Conservation (phyloP, 225 moss, liverwort and hornwort genomes). For the Pseudoscleropodium purum region DNA sequence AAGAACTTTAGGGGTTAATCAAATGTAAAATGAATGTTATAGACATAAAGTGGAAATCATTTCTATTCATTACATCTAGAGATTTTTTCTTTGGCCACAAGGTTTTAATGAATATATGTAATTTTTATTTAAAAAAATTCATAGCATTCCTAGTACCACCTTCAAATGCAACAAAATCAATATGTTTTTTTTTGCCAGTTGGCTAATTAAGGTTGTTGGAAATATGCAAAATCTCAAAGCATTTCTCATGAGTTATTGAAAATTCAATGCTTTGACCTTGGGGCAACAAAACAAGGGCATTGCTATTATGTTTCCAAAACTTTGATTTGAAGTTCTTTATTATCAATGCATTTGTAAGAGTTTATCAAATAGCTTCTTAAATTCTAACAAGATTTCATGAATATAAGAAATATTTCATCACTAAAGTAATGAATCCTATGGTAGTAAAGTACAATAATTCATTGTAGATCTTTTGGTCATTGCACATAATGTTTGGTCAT, state of each 20-base stretch:
- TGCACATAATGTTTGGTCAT: neutral
- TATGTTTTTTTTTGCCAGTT: neutral
- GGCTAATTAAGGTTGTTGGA: neutral
- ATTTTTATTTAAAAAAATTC: too few relatives aligned
- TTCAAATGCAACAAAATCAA: neutral
- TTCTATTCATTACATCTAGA: neutral
- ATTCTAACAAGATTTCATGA: neutral
- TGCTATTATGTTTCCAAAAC: neutral
- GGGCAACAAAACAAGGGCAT: neutral
- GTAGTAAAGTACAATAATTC: too few relatives aligned
- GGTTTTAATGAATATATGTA: too few relatives aligned
- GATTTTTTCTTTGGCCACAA: fast-evolving
- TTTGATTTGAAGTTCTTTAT: neutral
- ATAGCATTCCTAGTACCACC: neutral
- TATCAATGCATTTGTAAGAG: neutral
- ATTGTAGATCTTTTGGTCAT: neutral
- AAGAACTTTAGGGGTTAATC: neutral
- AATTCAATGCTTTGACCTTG: neutral
- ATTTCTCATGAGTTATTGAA: fast-evolving
- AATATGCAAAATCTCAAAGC: neutral
- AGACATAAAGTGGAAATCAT: too few relatives aligned
- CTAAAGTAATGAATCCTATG: too few relatives aligned
- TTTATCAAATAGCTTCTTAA: neutral
- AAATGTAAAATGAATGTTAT: neutral
- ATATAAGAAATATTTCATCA: too few relatives aligned